Evolutionary conservation across 2,329 filamentous ascomycete species (phyloP), one percentile per base, ranked within the genome.

Genomic region (Sporothrix luriei): DNA sequence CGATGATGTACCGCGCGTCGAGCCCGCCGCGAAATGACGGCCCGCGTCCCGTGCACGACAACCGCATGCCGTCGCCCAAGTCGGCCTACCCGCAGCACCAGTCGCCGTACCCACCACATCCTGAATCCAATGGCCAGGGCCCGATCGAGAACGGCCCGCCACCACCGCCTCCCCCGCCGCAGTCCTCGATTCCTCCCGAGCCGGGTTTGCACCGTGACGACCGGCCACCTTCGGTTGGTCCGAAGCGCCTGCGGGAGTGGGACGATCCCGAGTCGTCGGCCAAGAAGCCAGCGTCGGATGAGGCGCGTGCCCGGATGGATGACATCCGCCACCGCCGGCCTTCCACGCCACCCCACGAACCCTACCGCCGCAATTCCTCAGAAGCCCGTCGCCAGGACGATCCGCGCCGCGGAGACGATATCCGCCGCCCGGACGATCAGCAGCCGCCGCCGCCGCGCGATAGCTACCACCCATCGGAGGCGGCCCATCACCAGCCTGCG

Each of bases 231-330:
- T 96, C 93, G 49, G 91, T 92, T 13, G 87, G 87, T 3, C 88
- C 90, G 70, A 99, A 99, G 84, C 88, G 95, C 70, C 86, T 89
- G 78, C 90, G 94, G 64, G 95, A 98, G 76, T 97, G 95, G 94
- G 95, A 98, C 74, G 91, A 94, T 48, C 91, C 94, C 48, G 93
- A 96, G 48, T 82, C 87, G 26, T 81, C 88, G 4, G 84, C 85
- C 57, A 97, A 97, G 83, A 97, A 97, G 82, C 88, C 91, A 72
- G 90, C 92, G 11, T 97, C 89, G 51, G 94, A 98, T 5, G 94
- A 97, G 78, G 93, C 87, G 73, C 90, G 94, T 55, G 92, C 92
- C 70, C 91, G 93, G 68, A 84, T 97, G 74, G 93, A 97, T 51
- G 93, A 97, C 75, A 87, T 92, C 77, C 88, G 90, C 71, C 89